Evolutionary conservation across 1,284 basidiomycete genomes (phyloP).

Genomic region (Grifola frondosa): DNA sequence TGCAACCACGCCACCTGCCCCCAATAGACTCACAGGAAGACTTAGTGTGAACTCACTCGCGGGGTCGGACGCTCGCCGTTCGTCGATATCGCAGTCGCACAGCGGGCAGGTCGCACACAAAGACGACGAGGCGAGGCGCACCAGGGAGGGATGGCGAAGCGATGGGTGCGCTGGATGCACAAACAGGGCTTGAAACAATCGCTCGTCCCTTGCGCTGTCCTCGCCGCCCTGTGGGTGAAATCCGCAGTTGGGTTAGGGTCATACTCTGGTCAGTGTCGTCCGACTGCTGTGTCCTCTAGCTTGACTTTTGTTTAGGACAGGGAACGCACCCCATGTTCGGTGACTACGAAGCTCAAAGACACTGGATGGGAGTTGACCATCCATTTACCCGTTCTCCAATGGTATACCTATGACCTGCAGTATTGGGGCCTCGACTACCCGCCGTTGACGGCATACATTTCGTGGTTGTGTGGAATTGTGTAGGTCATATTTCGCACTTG

Average conservation of each 20-base stretch:
- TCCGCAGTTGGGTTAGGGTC: slow-evolving; percentile 72
- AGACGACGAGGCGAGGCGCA: slow-evolving; percentile 30
- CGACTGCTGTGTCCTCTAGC: background rate
- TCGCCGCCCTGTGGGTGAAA: slow-evolving; percentile 57
- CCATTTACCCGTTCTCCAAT: slow-evolving; percentile 70
- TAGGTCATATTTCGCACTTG: slow-evolving; percentile 30
- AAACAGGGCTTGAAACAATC: slow-evolving; percentile 57
- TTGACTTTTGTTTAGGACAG: slow-evolving; percentile 41
- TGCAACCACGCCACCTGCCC: slow-evolving; percentile 15
- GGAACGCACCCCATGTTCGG: slow-evolving; percentile 81
- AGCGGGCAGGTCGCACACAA: slow-evolving; percentile 12
- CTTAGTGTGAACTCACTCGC: slow-evolving; percentile 39
- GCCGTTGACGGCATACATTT: slow-evolving; percentile 86
- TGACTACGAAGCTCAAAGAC: slow-evolving; percentile 91
- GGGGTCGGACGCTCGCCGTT: slow-evolving; percentile 29
- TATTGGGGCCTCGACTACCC: slow-evolving; percentile 96
- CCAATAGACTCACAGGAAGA: slow-evolving; percentile 16
- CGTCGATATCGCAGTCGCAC: slow-evolving; percentile 19
- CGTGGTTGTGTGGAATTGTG: slow-evolving; percentile 71
- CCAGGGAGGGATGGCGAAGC: slow-evolving; percentile 49
- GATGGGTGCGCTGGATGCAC: slow-evolving; percentile 79
- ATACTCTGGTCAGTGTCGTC: slow-evolving; percentile 70
- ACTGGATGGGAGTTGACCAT: slow-evolving; percentile 92
- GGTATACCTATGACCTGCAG: slow-evolving; percentile 85
- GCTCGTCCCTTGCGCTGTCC: slow-evolving; percentile 54